Conservation (phyloP, 441 rosid genomes). For the Brassica balearica region DNA sequence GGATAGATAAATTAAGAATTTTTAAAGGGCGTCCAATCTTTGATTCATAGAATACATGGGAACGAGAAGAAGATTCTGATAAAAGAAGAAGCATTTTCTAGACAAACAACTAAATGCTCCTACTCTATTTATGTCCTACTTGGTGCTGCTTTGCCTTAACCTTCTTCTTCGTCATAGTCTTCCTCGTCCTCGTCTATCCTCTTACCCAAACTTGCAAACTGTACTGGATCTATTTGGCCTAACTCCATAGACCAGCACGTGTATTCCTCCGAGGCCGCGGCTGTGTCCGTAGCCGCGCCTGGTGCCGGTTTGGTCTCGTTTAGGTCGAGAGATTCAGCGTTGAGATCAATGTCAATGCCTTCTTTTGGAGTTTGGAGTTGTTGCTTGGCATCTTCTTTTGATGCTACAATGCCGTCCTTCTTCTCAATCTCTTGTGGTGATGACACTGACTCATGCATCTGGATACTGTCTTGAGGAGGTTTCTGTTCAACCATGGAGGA, state of each 20-base stretch:
- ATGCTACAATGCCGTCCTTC: constrained; percentile 16
- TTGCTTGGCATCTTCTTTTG: constrained; percentile 33
- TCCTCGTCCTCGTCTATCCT: constrained; percentile 86
- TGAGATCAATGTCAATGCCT: constrained; percentile 67
- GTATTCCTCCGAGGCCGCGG: constrained; percentile 55
- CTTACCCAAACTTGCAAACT: constrained; percentile 63
- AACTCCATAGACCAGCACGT: constrained; percentile 89
- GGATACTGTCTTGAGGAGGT: constrained; percentile 26
- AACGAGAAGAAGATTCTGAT: constrained; percentile 6
- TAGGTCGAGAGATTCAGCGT: constrained; percentile 63
- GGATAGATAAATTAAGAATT: constrained; percentile 32
- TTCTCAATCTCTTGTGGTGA: constrained; percentile 31
- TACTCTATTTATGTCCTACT: constrained; percentile 41
- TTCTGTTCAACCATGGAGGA: constrained; percentile 46
- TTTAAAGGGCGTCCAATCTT: constrained; percentile 18
- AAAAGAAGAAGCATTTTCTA: constrained; percentile 36
- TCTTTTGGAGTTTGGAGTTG: constrained; percentile 30
- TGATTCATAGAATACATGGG: constrained; percentile 24
- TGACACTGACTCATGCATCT: constrained; percentile 11
- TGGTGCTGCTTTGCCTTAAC: constrained; percentile 40
- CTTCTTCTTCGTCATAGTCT: constrained; percentile 90
- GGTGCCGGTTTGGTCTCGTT: constrained; percentile 53
- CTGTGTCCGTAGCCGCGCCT: constrained; percentile 14
- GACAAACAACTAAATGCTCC: constrained; percentile 34
- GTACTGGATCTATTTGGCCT: constrained; percentile 81